These are phyloP conservation scores for Hanseniaspora osmophila DNA, from an alignment of 805 yeast species.

Conservation along the genomic window DNA sequence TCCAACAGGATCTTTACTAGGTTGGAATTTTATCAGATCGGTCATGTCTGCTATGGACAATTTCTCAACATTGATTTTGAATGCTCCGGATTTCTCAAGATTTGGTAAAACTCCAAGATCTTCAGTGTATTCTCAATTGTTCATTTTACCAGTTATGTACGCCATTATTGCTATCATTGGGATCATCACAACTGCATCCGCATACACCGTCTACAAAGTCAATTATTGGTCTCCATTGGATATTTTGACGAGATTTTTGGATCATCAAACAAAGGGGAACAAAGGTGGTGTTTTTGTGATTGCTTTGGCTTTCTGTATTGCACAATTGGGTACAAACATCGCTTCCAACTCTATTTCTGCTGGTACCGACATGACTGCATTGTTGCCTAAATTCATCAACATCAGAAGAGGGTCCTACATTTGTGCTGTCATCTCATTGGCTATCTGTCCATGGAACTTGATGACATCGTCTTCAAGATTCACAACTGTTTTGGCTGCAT, in stretches of 20 bases:
- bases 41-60: slow-evolving; percentile 73
- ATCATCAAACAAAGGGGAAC: slow-evolving; percentile 38
- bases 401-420: slow-evolving; percentile 72
- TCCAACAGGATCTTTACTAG: slow-evolving; percentile 27
- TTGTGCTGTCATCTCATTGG: slow-evolving; percentile 57
- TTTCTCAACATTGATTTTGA: slow-evolving; percentile 77
- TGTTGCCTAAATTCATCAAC: slow-evolving; percentile 47
- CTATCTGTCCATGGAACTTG: slow-evolving; percentile 76
- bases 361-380: slow-evolving; percentile 58
- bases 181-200: slow-evolving; percentile 70
- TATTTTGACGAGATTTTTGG: slow-evolving; percentile 51
- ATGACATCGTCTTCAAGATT: slow-evolving; percentile 55
- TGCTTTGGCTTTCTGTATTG: slow-evolving; percentile 54
- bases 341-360: slow-evolving; percentile 60
- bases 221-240: slow-evolving; percentile 79
- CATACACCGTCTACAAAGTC: slow-evolving; percentile 49
- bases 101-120: slow-evolving; percentile 47
- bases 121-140: slow-evolving; percentile 41
- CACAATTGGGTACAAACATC: slow-evolving; percentile 68
- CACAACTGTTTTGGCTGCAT: slow-evolving; percentile 69
- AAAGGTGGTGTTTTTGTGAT: slow-evolving; percentile 74
- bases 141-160: slow-evolving; percentile 65
- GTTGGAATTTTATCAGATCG: slow-evolving; percentile 76
- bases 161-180: slow-evolving; percentile 76
- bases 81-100: slow-evolving; percentile 83